These are phyloP conservation scores for Conoideocrella luteorostrata DNA, from an alignment of 2,329 filamentous ascomycete genomes.

Conservation along the genomic window DNA sequence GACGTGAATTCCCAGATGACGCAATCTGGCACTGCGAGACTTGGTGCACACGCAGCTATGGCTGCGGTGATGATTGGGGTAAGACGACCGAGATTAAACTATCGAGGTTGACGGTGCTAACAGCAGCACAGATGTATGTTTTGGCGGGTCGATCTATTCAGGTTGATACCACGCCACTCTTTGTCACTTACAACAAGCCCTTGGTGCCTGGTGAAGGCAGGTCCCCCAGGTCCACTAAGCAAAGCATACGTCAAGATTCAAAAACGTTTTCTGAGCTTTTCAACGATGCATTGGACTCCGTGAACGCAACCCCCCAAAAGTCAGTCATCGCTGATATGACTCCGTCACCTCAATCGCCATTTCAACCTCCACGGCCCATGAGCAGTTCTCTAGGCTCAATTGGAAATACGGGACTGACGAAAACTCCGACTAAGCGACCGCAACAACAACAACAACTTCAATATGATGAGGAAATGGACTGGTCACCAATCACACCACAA, in stretches of 20 bases:
- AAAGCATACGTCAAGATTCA: conserved; percentile 23
- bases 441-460: conserved; percentile 18
- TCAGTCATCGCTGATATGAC: conserved; percentile 14
- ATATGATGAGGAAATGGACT: conserved; percentile 63
- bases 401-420: conserved; percentile 12
- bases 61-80: conserved; percentile 47
- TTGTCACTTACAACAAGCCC: conserved; percentile 23
- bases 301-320: conserved; percentile 10
- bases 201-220: conserved; percentile 19
- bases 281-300: conserved; percentile 26
- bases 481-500: conserved; percentile 55
- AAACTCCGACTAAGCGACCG: conserved; percentile 10
- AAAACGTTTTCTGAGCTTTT: conserved; percentile 38
- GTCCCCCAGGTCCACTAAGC: conserved; percentile 19
- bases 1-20: conserved; percentile 32
- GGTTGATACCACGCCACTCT: conserved; percentile 53
- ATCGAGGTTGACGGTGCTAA: conserved; percentile 18
- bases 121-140: conserved; percentile 33
- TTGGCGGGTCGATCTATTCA: conserved; percentile 40
- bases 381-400: conserved; percentile 9
- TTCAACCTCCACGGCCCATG: neutral
- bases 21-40: conserved; percentile 32
- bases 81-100: too few relatives aligned
- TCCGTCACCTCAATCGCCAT: conserved; percentile 9
- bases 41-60: conserved; percentile 50